phyloP scores from a whole-genome alignment of 2,329 filamentous ascomycete genomes.

The Cladobotryum protrusum region DNA sequence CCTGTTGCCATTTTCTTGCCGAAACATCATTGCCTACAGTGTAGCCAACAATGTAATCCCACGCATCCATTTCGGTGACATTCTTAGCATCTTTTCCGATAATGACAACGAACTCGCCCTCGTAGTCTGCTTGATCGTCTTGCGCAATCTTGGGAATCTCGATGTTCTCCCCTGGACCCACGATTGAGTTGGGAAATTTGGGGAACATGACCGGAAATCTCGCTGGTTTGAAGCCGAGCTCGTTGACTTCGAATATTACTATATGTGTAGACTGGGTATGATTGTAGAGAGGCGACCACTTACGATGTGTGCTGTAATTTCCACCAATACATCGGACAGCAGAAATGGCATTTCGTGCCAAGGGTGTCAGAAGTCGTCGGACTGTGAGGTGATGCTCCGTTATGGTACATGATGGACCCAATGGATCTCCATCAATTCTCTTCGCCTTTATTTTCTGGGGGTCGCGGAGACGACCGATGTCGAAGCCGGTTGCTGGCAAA shows the following conservation, averaged over 20 bases:
- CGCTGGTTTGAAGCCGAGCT: constrained; percentile 32
- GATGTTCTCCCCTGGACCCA: constrained; percentile 31
- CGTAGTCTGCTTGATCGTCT: constrained; percentile 42
- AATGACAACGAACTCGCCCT: constrained; percentile 41
- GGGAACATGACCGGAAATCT: constrained; percentile 46
- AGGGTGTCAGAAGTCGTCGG: constrained; percentile 46
- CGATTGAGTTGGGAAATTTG: constrained; percentile 38
- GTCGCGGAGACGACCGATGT: constrained; percentile 37
- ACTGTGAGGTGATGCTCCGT: constrained; percentile 50
- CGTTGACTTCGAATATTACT: constrained; percentile 14
- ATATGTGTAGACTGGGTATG: constrained; percentile 32
- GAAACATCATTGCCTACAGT: constrained; percentile 50
- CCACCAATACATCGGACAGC: constrained; percentile 53
- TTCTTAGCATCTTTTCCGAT: constrained; percentile 45
- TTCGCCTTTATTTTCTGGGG: constrained; percentile 44
- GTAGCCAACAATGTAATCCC: constrained; percentile 47
- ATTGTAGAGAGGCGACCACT: constrained; percentile 5
- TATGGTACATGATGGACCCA: constrained; percentile 44
- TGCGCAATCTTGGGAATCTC: constrained; percentile 43
- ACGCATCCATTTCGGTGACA: constrained; percentile 36
- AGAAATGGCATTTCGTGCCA: constrained; percentile 44
- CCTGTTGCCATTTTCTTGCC: constrained; percentile 45
- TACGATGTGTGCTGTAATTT: constrained; percentile 54
- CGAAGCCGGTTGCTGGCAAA: constrained; percentile 36
- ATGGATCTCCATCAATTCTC: constrained; percentile 43